Percentiles rank a stretch among this genome's conserved stretches.
phyloP scores from a whole-genome alignment of 2,329 filamentous ascomycete species.

The Neurospora sp. region DNA sequence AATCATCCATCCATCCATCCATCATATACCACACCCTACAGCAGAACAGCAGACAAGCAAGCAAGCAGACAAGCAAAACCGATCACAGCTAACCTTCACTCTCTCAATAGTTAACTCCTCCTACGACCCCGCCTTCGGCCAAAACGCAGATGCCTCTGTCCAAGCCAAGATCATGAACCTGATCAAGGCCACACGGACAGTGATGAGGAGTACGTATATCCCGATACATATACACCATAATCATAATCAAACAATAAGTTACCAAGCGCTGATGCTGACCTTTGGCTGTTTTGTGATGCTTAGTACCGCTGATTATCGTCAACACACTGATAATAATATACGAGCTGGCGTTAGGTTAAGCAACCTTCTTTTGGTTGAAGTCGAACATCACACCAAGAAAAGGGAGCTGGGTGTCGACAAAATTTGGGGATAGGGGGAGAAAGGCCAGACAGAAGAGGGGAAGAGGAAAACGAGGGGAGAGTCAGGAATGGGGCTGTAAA shows the following conservation, averaged over 20 bases:
- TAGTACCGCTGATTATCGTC: slow-evolving; percentile 76
- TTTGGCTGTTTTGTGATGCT: background rate
- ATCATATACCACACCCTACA: background rate
- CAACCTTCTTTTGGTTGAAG: background rate
- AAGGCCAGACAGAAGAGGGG: background rate
- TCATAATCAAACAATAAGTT: too few species aligned
- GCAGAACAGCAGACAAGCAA: background rate
- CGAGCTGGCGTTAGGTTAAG: slow-evolving; percentile 64
- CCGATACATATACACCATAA: too few species aligned
- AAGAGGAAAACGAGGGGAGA: background rate
- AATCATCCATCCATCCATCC: background rate
- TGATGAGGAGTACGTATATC: slow-evolving; percentile 71
- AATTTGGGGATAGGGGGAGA: background rate
- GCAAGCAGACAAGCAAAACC: background rate
- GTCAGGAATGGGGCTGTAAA: too few species aligned
- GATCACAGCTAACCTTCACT: slow-evolving; percentile 23
- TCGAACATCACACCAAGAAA: background rate
- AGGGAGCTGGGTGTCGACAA: background rate
- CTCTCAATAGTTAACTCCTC: slow-evolving; percentile 69
- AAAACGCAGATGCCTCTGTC: slow-evolving; percentile 62
- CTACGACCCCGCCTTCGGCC: slow-evolving; percentile 69
- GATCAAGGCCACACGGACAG: slow-evolving; percentile 59
- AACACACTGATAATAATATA: slow-evolving; percentile 79
- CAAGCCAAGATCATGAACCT: slow-evolving; percentile 83
- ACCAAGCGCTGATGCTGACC: too few species aligned